These are phyloP conservation scores for Asterophora lycoperdoides DNA, from an alignment of 768 basidiomycete genomes.

Conservation along the genomic window DNA sequence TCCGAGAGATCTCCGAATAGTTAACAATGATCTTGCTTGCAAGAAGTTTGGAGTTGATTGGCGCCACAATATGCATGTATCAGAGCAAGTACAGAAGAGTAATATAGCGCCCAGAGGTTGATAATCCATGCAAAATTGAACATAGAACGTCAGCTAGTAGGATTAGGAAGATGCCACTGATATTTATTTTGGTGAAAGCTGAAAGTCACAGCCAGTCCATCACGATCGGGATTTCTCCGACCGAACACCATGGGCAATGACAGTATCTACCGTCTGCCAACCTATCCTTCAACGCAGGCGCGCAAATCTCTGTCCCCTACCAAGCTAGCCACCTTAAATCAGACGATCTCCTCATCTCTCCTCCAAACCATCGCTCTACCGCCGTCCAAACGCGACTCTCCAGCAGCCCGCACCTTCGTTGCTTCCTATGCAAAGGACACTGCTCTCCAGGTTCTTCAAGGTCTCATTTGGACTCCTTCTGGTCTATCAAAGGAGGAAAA, in stretches of 20 bases:
- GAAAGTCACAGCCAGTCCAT: too few species aligned
- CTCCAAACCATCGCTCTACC: conserved; percentile 44
- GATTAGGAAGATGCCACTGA: too few species aligned
- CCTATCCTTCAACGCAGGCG: conserved; percentile 49
- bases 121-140: too few species aligned
- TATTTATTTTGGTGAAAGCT: too few species aligned
- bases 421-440: conserved; percentile 54
- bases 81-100: too few species aligned
- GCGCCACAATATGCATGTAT: too few species aligned
- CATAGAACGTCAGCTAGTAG: too few species aligned
- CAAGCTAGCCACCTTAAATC: conserved; percentile 45
- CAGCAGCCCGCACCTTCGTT: conserved; percentile 46
- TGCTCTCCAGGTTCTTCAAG: conserved; percentile 48
- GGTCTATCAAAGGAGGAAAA: conserved; percentile 36
- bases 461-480: conserved; percentile 52
- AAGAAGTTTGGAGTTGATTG: too few species aligned
- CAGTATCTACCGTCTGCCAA: conserved; percentile 33
- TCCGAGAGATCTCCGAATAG: too few species aligned
- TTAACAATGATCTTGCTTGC: too few species aligned
- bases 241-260: conserved; percentile 15
- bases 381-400: conserved; percentile 40
- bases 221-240: too few species aligned
- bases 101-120: too few species aligned
- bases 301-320: conserved; percentile 48
- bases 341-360: conserved; percentile 45